phyloP scores from a whole-genome alignment of 1,139 yeast genomes.

The Taiozyma sp. region DNA sequence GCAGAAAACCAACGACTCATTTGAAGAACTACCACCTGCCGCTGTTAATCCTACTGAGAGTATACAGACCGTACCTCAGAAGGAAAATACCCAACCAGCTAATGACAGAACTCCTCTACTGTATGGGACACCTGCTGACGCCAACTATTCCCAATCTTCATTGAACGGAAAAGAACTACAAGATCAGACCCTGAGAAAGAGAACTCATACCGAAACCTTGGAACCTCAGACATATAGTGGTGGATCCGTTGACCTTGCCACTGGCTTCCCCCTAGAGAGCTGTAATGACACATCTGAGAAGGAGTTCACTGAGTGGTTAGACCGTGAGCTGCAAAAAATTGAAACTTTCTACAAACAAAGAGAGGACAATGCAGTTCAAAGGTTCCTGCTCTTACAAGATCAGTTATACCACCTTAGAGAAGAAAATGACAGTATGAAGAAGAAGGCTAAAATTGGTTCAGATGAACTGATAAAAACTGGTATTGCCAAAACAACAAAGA shows the following conservation, averaged over 20 bases:
- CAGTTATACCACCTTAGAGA: slow-evolving; percentile 62
- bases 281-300: slow-evolving; percentile 29
- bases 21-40: slow-evolving; percentile 24
- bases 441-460: slow-evolving; percentile 2
- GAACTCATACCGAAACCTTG: neutral
- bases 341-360: slow-evolving; percentile 54
- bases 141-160: slow-evolving; percentile 7
- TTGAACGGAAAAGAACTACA: neutral
- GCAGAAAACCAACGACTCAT: slow-evolving; percentile 8
- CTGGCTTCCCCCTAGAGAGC: slow-evolving; percentile 12
- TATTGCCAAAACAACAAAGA: slow-evolving; percentile 14
- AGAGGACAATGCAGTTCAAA: slow-evolving; percentile 56
- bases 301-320: slow-evolving; percentile 60
- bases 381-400: slow-evolving; percentile 60
- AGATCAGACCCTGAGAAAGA: neutral
- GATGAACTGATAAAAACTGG: slow-evolving; percentile 15
- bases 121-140: slow-evolving; percentile 1
- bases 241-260: slow-evolving; percentile 8
- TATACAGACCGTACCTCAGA: neutral
- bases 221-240: slow-evolving; percentile 17
- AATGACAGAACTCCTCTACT: slow-evolving; percentile 1
- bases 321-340: slow-evolving; percentile 52
- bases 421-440: slow-evolving; percentile 34
- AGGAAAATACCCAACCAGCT: neutral
- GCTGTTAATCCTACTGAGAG: slow-evolving; percentile 17